Percentiles rank a stretch among this genome's conserved stretches.
These are phyloP conservation scores for Filosporella fistucella DNA, from an alignment of 495 filamentous ascomycete genomes.

Conservation along the genomic window DNA sequence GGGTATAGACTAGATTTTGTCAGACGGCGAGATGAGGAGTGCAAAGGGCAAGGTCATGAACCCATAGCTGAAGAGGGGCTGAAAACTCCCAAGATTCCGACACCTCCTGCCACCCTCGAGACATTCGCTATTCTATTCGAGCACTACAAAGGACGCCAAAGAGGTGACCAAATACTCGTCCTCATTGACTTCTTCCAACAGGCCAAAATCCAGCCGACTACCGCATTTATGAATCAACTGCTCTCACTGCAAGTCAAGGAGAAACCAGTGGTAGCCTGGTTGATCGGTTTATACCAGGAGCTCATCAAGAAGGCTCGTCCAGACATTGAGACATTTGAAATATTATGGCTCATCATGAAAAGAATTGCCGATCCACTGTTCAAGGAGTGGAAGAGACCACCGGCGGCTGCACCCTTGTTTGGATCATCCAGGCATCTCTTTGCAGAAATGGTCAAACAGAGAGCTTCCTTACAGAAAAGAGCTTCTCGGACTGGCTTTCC, in stretches of 20 bases:
- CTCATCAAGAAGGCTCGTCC: constrained; percentile 42
- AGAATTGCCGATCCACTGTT: constrained; percentile 45
- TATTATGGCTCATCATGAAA: constrained; percentile 52
- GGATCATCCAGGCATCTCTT: too few species aligned
- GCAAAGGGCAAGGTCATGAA: too few species aligned
- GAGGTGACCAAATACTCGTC: constrained; percentile 48
- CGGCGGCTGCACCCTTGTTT: constrained; percentile 38
- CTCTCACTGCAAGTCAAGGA: constrained; percentile 49
- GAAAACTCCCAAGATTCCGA: too few species aligned
- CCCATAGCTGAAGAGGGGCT: too few species aligned
- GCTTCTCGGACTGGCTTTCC: constrained; percentile 33
- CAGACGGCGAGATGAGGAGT: constrained; percentile 27
- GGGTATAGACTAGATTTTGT: constrained; percentile 57
- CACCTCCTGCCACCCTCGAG: constrained; percentile 61
- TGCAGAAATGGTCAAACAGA: constrained; percentile 53
- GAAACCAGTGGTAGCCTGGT: constrained; percentile 12
- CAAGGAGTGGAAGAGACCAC: constrained; percentile 37
- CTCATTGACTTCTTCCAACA: constrained; percentile 52
- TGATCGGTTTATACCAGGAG: constrained; percentile 51
- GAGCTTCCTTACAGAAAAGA: constrained; percentile 15
- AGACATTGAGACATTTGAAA: constrained; percentile 65
- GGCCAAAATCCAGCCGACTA: constrained; percentile 59
- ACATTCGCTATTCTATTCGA: constrained; percentile 73
- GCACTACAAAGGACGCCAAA: constrained; percentile 59
- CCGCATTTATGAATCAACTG: constrained; percentile 72